These are phyloP conservation scores for Aphanocladium album DNA, from an alignment of 2,329 filamentous ascomycete species.

Conservation along the genomic window DNA sequence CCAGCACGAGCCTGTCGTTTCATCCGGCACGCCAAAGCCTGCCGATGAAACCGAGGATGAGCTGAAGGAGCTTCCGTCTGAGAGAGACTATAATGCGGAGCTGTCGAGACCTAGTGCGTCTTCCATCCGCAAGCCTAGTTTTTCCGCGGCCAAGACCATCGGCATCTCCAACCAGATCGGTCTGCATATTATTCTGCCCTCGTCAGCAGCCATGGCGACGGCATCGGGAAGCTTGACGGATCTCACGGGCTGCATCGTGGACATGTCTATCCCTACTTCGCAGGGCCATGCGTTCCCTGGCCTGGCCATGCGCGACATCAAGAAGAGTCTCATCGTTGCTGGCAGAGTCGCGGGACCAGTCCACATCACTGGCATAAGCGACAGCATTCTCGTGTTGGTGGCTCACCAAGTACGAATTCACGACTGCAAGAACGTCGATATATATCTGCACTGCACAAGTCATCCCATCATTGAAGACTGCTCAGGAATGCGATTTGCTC, in stretches of 20 bases:
- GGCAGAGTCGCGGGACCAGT: constrained; percentile 74
- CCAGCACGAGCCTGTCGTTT: constrained; percentile 15
- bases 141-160: constrained; percentile 57
- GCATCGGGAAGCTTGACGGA: constrained; percentile 69
- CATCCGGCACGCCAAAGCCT: neutral
- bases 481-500: constrained; percentile 69
- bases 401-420: constrained; percentile 93
- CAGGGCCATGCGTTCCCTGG: constrained; percentile 63
- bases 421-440: constrained; percentile 70
- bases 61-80: constrained; percentile 7
- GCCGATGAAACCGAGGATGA: constrained; percentile 21
- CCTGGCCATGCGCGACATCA: constrained; percentile 61
- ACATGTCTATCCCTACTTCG: constrained; percentile 65
- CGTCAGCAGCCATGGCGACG: constrained; percentile 64
- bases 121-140: constrained; percentile 54
- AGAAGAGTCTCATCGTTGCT: constrained; percentile 66
- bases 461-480: constrained; percentile 95
- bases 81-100: constrained; percentile 52
- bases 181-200: constrained; percentile 73
- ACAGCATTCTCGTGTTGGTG: constrained; percentile 72
- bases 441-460: constrained; percentile 78
- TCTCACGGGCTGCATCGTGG: constrained; percentile 66
- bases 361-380: constrained; percentile 70
- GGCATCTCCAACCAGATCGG: constrained; percentile 61
- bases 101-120: constrained; percentile 37